A percentile compares a stretch with the other conserved stretches of the same genome.
Evolutionary conservation across 164 flowering plant genomes (phyloP).

Genomic region (Saururus chinensis): DNA sequence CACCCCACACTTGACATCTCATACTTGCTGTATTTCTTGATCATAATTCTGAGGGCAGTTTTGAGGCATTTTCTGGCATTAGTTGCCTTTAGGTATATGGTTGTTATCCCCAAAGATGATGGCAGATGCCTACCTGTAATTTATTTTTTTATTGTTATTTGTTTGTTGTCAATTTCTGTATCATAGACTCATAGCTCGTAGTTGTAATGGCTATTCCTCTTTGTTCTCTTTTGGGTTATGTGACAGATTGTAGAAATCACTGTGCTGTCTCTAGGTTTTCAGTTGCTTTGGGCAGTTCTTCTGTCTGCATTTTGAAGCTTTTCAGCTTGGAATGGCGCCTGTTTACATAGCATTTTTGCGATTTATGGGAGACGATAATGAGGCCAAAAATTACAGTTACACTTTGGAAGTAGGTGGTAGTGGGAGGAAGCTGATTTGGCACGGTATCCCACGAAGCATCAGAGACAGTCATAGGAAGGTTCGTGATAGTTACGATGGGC

Average conservation of each 20-base stretch:
- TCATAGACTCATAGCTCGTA: too few species aligned
- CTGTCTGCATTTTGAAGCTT: conserved; percentile 60
- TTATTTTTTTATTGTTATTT: too few species aligned
- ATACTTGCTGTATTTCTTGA: neutral
- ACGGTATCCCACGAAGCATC: conserved; percentile 54
- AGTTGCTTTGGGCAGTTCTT: conserved; percentile 58
- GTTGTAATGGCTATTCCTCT: neutral
- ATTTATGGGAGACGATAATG: conserved; percentile 54
- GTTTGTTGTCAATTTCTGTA: too few species aligned
- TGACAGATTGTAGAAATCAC: conserved; percentile 10
- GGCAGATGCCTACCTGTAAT: neutral
- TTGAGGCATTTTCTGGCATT: neutral
- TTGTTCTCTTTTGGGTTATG: conserved; percentile 6
- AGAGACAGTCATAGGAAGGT: conserved; percentile 53
- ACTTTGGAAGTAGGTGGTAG: conserved; percentile 52
- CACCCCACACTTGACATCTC: neutral
- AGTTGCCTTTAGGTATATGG: neutral
- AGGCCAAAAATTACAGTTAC: conserved; percentile 49
- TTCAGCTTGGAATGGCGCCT: conserved; percentile 48
- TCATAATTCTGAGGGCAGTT: too few species aligned
- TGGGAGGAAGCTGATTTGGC: conserved; percentile 48
- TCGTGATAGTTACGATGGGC: conserved; percentile 56
- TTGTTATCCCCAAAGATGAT: neutral
- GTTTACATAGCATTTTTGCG: conserved; percentile 52
- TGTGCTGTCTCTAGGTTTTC: conserved; percentile 36